A percentile compares a stretch with the other conserved stretches of the same genome.
These are phyloP conservation scores for Penicillium malachiteum DNA, from an alignment of 495 filamentous ascomycete genomes.

Conservation along the genomic window DNA sequence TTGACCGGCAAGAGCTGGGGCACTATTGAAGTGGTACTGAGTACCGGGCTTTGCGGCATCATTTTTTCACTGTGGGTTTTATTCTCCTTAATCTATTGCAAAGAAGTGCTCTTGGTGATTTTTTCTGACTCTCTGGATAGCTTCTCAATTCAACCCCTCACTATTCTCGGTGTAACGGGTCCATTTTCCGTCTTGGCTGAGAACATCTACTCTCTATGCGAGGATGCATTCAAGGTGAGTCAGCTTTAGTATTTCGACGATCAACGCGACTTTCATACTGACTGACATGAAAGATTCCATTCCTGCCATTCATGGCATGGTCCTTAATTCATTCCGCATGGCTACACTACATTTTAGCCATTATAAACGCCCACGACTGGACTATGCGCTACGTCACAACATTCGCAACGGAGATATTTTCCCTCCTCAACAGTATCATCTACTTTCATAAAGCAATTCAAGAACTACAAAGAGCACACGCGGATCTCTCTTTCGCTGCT, in stretches of 20 bases:
- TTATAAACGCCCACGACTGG: slow-evolving; percentile 74
- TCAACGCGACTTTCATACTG: neutral
- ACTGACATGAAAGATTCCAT: slow-evolving; percentile 50
- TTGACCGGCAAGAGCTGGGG: slow-evolving; percentile 67
- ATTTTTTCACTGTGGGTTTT: slow-evolving; percentile 61
- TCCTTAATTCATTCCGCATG: slow-evolving; percentile 67
- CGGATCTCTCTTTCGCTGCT: slow-evolving; percentile 59
- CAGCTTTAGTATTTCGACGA: neutral
- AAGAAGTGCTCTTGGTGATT: neutral
- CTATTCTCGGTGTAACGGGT: slow-evolving; percentile 69
- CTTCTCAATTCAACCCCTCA: slow-evolving; percentile 68
- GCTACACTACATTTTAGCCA: slow-evolving; percentile 68
- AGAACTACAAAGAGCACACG: slow-evolving; percentile 63
- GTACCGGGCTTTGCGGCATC: slow-evolving; percentile 65
- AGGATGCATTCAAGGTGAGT: slow-evolving; percentile 54
- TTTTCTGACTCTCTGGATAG: slow-evolving; percentile 25
- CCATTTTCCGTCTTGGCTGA: slow-evolving; percentile 73
- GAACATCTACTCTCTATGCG: slow-evolving; percentile 64
- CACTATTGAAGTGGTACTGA: slow-evolving; percentile 70
- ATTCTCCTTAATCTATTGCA: neutral
- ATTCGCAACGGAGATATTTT: slow-evolving; percentile 71
- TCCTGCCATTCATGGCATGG: slow-evolving; percentile 75
- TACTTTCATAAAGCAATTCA: slow-evolving; percentile 76
- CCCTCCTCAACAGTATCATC: slow-evolving; percentile 69
- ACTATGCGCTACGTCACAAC: slow-evolving; percentile 76